Conservation (phyloP, 768 basidiomycete species). For the Tulasnella sp. region DNA sequence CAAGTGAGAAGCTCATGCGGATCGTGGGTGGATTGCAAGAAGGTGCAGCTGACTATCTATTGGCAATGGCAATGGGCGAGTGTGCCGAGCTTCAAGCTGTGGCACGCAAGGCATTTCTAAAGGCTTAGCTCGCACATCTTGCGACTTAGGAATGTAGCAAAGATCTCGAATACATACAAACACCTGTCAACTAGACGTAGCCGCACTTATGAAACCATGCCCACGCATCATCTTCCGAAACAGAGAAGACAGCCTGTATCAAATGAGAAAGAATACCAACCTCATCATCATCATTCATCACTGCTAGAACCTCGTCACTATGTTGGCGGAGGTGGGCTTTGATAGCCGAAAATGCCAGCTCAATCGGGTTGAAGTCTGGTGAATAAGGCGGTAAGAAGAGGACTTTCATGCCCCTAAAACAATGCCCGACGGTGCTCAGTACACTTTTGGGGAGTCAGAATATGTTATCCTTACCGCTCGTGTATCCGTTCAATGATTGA, state of each 20-base stretch:
- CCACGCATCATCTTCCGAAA: slow-evolving; percentile 14
- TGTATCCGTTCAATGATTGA: slow-evolving; percentile 30
- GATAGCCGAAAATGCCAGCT: slow-evolving; percentile 27
- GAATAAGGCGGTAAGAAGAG: slow-evolving; percentile 29
- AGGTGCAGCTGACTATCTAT: too few relatives aligned
- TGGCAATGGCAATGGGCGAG: too few relatives aligned
- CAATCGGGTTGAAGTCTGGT: slow-evolving; percentile 30
- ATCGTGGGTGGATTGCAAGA: too few relatives aligned
- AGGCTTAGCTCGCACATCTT: background rate
- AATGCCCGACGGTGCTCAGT: too few relatives aligned
- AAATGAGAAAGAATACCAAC: background rate
- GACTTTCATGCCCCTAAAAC: slow-evolving; percentile 25
- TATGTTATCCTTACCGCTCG: slow-evolving; percentile 14
- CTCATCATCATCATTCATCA: slow-evolving; percentile 7
- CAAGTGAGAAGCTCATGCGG: too few relatives aligned
- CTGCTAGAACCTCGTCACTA: background rate
- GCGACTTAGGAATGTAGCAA: too few relatives aligned
- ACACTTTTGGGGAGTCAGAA: too few relatives aligned
- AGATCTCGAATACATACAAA: background rate
- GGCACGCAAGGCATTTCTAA: background rate
- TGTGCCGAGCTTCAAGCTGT: too few relatives aligned
- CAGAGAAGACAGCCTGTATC: slow-evolving; percentile 13
- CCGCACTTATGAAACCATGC: slow-evolving; percentile 25
- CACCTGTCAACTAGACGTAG: background rate
- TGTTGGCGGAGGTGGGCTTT: slow-evolving; percentile 21